Evolutionary conservation across 441 rosid genomes (phyloP), one percentile per base, ranked within the genome.

Genomic region (Pelargonium myrrhifolium): DNA sequence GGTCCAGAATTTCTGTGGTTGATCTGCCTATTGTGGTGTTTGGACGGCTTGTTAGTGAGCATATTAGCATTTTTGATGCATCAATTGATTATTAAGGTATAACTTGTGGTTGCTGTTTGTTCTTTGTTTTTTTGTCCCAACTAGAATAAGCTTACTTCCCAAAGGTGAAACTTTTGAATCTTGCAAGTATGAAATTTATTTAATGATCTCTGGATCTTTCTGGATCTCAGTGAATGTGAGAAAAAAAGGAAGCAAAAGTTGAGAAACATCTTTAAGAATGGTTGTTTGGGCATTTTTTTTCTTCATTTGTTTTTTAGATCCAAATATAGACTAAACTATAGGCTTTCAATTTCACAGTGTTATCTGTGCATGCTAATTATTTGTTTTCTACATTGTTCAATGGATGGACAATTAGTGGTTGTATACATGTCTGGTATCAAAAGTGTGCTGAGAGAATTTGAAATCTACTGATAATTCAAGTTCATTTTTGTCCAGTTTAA

Each of bases 1-100:
- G 63, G 42, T 74, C 69, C 68, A 26, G 68, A 67, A 31, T 61
- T 15, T 72, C 65, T 64, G 58, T 72, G 62, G 65, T 72, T 67
- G 77, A 68, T 62, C 65, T 63, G 39, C 58, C 63, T 47, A 62
- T 17, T 18, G 26, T 71, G 65, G 59, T 51, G 20, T 43, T 65
- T 53, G 61, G 49, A 62, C 71, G 61, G 39, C 58, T 40, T 56
- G 24, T 59, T 56, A 73, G 59, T 37, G 65, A 65, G 31, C 45
- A n/a, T 74, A 37, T 58, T 14, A 21, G 15, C 22, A 3, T 39
- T 17, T 67, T 62, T 15, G 31, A 67, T 69, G 66, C 72, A 67
- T 61, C 62, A 62, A 63, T 28, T 71, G 31, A 69, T n/a, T 20
- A 56, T 74, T 61, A 51, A 22, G 70, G 53, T 49, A 68, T 9